Evolutionary conservation across 2,329 filamentous ascomycete species (phyloP).

Genomic region (Fusarium gaditjirri): DNA sequence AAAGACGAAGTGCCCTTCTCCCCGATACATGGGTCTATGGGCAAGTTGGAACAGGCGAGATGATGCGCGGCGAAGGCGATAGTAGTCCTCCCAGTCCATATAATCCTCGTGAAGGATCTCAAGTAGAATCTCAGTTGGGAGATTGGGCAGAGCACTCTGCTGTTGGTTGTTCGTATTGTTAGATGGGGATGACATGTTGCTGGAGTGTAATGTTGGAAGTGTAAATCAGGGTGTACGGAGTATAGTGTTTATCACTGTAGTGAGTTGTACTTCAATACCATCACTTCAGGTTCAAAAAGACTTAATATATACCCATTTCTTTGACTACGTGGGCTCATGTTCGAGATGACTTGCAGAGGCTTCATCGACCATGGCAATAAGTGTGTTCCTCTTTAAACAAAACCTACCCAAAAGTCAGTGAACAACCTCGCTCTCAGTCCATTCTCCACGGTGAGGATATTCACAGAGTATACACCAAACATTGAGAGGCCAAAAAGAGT

Average conservation of each 20-base stretch:
- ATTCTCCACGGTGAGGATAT: no score
- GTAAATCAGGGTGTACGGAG: background rate
- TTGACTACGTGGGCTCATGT: background rate
- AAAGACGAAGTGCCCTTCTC: background rate
- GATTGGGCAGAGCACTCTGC: background rate
- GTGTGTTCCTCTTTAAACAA: background rate
- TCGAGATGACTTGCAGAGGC: background rate
- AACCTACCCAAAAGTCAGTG: background rate
- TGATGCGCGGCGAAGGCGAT: background rate
- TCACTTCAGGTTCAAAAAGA: background rate
- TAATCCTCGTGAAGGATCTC: background rate
- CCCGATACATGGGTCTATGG: background rate
- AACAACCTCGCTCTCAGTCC: background rate
- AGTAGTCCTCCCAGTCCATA: background rate
- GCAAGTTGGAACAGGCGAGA: background rate
- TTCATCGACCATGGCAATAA: background rate
- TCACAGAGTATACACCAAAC: background rate
- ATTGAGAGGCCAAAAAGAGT: background rate
- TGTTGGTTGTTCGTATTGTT: background rate
- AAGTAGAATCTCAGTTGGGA: background rate
- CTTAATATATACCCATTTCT: background rate
- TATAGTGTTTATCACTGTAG: background rate
- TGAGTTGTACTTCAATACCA: background rate
- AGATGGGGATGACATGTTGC: background rate
- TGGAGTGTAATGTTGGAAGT: background rate